A percentile compares a stretch with the other conserved stretches of the same genome.
phyloP scores from a whole-genome alignment of 345 rosid species.

The Salix viminalis region DNA sequence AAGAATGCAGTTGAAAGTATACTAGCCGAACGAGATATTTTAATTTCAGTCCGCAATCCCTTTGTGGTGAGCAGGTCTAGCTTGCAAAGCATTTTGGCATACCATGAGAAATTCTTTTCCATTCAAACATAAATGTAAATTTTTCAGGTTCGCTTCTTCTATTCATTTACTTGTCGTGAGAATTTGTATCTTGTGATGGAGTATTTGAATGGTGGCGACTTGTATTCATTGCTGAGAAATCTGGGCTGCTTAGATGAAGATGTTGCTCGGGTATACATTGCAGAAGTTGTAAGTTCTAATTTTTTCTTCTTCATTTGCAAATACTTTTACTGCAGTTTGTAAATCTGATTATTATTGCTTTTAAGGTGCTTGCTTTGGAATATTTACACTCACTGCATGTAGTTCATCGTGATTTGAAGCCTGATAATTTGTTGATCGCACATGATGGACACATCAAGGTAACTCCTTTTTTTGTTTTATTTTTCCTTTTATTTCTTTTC shows the following conservation, averaged over 20 bases:
- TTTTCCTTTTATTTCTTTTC: not conserved
- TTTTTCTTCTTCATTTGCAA: not conserved
- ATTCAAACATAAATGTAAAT: conserved; percentile 30
- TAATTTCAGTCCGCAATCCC: conserved; percentile 97
- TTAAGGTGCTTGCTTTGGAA: conserved; percentile 94
- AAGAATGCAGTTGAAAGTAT: conserved; percentile 99
- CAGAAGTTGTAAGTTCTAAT: conserved; percentile 85
- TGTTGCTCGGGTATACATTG: conserved; percentile 94
- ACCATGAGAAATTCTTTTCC: conserved; percentile 15
- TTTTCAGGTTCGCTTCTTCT: conserved; percentile 95
- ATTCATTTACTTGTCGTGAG: conserved; percentile 97
- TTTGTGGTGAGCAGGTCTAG: conserved; percentile 92
- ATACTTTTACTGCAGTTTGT: not conserved
- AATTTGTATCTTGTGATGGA: conserved; percentile 99
- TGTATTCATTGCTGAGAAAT: conserved; percentile 92
- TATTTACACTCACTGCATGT: conserved; percentile 87
- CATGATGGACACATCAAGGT: conserved; percentile 99
- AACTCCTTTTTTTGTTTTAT: conserved; percentile 12
- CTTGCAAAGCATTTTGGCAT: conserved; percentile 28
- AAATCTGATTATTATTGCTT: not conserved
- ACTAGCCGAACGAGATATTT: conserved; percentile 97
- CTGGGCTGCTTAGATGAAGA: conserved; percentile 97
- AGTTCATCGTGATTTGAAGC: conserved; percentile 99
- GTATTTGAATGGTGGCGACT: conserved; percentile 97
- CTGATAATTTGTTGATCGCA: conserved; percentile 94